Base-by-base conservation (phyloP, 306 rosid species). In the Arachis hypogaea region DNA sequence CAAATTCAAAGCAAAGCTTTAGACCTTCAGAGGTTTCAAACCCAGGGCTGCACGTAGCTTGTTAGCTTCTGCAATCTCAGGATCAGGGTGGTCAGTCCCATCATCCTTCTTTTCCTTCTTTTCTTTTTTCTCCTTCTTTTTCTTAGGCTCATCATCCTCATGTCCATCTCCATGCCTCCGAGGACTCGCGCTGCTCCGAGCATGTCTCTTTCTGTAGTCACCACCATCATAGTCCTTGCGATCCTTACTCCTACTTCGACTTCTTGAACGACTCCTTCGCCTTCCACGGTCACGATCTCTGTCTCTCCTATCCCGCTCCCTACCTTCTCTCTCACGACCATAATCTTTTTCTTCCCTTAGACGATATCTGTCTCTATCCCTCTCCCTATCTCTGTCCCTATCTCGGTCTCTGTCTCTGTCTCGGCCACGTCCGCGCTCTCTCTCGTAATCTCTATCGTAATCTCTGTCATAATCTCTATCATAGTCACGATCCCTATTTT, bases 201-300 rank as follows among this genome's bases (percentile, higher is more conserved):
- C 83, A 72, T 88, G 95, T 76, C 98, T 89, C 90, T 87, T 90
- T 54, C 93, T 86, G 78, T 83, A 69, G 75, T 88, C 93, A 43
- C 90, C 89, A 64, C 80, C 89, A 16, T 87, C 92, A 63, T 87
- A 80, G 18, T 87, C 97, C 80, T 79, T 92, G 71, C 81, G 89
- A 78, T 92, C 96, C 75, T 87, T 85, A 71, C 98, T 94, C 84
- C 96, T 77, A 78, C 97, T 91, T 59, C 92, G 88, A 76, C 96
- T 95, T 82, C 97, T 88, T 46, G 99, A 95, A 75, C 60, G 79
- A 77, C 97, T 94, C 82, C 99, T 81, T 55, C 96, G 76, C 77
- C 97, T 85, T 65, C 96, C 97, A 77, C 91, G 94, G 55, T 94
- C 96, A 45, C 95, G 93, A 65, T 94, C 97, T 70, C 97, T 92